A percentile compares a stretch with the other conserved stretches of the same genome.
phyloP scores from a whole-genome alignment of 2,329 filamentous ascomycete species.

The Phaeosphaeriaceae sp. region DNA sequence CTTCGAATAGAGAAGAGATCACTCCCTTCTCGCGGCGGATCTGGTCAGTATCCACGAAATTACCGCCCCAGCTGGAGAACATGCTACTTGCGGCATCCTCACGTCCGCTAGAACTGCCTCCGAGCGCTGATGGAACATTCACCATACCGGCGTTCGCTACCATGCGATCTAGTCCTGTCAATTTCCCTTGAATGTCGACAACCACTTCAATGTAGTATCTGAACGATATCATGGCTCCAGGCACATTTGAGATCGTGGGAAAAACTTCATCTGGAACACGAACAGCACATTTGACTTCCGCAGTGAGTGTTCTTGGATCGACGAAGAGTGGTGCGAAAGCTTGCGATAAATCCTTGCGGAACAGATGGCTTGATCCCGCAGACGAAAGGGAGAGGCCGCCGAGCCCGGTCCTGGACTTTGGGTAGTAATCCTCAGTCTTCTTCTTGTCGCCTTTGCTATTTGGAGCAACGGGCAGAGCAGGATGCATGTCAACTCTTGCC shows the following conservation, averaged over 20 bases:
- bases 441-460: constrained; percentile 71
- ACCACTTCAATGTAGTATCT: constrained; percentile 93
- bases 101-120: constrained; percentile 44
- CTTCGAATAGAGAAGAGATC: constrained; percentile 84
- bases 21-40: constrained; percentile 90
- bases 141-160: constrained; percentile 63
- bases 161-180: constrained; percentile 75
- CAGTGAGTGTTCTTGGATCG: constrained; percentile 77
- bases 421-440: constrained; percentile 84
- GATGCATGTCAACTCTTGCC: constrained; percentile 84
- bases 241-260: constrained; percentile 87
- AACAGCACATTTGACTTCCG: constrained; percentile 82
- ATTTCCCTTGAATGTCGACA: constrained; percentile 86
- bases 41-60: constrained; percentile 85
- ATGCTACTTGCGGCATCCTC: constrained; percentile 53
- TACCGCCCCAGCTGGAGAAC: constrained; percentile 65
- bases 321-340: constrained; percentile 88
- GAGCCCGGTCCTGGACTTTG: constrained; percentile 84
- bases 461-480: constrained; percentile 65
- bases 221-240: constrained; percentile 93
- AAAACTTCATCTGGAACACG: constrained; percentile 90
- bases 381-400: constrained; percentile 87
- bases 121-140: constrained; percentile 51
- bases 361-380: constrained; percentile 86
- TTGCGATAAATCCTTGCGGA: constrained; percentile 92